These are phyloP conservation scores for Saccharata proteae DNA, from an alignment of 2,329 filamentous ascomycete genomes.

Conservation along the genomic window DNA sequence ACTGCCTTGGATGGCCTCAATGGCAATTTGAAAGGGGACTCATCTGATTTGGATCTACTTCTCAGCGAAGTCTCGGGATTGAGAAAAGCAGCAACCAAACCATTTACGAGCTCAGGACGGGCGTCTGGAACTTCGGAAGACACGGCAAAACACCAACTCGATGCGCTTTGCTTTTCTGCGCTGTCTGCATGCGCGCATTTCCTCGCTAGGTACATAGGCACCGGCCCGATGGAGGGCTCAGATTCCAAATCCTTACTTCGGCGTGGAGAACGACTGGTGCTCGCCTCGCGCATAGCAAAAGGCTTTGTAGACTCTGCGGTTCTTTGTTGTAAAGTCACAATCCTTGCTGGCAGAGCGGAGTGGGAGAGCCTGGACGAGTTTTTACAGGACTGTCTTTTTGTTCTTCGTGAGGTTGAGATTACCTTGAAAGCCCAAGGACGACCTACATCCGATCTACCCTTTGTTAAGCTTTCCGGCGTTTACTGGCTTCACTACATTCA, in stretches of 20 bases:
- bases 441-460: slow-evolving; percentile 18
- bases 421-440: slow-evolving; percentile 9
- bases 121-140: slow-evolving; percentile 4
- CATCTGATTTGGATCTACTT: slow-evolving; percentile 21
- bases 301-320: slow-evolving; percentile 24
- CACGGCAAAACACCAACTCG: not conserved
- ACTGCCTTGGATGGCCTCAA: slow-evolving; percentile 17
- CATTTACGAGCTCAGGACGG: slow-evolving; percentile 12
- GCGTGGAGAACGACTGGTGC: slow-evolving; percentile 14
- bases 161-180: slow-evolving; percentile 9
- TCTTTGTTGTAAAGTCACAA: slow-evolving; percentile 19
- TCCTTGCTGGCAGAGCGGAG: slow-evolving; percentile 12
- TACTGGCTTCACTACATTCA: slow-evolving; percentile 54
- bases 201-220: slow-evolving; percentile 20
- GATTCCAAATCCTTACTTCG: slow-evolving; percentile 13
- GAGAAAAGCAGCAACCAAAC: slow-evolving; percentile 15
- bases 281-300: slow-evolving; percentile 17
- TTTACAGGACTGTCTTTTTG: slow-evolving; percentile 20
- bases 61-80: slow-evolving; percentile 17
- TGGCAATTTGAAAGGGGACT: slow-evolving; percentile 20
- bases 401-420: slow-evolving; percentile 17
- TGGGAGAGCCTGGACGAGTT: slow-evolving; percentile 22
- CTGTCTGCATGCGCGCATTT: slow-evolving; percentile 21
- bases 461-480: slow-evolving; percentile 57
- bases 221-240: slow-evolving; percentile 10